Evolutionary conservation across 2,329 filamentous ascomycete genomes (phyloP).

Genomic region (Penicillium olsonii): DNA sequence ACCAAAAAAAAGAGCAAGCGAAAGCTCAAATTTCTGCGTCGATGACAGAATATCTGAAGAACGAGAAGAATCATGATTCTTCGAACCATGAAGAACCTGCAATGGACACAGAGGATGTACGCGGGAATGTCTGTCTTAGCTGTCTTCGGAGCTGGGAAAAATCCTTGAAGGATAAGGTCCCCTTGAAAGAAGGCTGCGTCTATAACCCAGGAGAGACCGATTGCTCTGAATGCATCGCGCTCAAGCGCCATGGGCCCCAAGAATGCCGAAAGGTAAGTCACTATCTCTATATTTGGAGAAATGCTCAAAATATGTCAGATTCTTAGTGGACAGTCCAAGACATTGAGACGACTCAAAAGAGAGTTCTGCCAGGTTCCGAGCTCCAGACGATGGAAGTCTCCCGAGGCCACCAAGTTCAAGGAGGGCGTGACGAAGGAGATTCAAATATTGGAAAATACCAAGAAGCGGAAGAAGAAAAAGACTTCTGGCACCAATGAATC

Average conservation of each 20-base stretch:
- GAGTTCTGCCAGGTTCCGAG: background rate
- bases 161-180: background rate
- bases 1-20: background rate
- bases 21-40: background rate
- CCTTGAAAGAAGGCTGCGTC: background rate
- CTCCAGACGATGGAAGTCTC: background rate
- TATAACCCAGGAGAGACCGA: background rate
- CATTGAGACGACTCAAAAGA: background rate
- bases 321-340: background rate
- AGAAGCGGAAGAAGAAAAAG: background rate
- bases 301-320: no score
- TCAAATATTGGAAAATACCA: background rate
- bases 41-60: background rate
- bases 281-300: background rate
- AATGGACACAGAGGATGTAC: background rate
- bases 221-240: background rate
- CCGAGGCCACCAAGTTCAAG: background rate
- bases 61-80: background rate
- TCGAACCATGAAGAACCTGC: background rate
- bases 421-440: background rate
- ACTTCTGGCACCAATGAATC: background rate
- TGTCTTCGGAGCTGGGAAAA: background rate
- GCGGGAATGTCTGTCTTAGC: background rate
- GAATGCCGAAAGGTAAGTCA: background rate
- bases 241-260: background rate